Base-by-base conservation (phyloP, 2,329 filamentous ascomycete genomes). In the Emergomyces africanus region DNA sequence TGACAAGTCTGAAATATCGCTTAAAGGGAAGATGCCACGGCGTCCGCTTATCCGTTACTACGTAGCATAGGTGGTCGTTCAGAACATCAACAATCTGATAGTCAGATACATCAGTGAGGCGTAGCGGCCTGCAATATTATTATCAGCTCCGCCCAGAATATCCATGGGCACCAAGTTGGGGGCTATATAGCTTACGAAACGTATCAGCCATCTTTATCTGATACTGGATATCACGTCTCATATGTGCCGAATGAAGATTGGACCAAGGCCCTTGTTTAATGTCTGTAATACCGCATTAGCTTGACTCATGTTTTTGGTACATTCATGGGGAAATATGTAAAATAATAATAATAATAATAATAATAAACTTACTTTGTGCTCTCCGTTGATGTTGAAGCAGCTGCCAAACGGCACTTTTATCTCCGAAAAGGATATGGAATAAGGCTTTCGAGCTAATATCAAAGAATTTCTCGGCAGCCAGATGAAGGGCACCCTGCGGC, bases 351-450 rank as follows among this genome's bases (percentile, higher is more conserved):
- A n/a, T n/a, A n/a, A n/a, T n/a, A n/a, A n/a, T n/a, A n/a, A n/a
- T n/a, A n/a, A n/a, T n/a, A n/a, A n/a, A 63, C 72, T 63, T 70
- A 79, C 77, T 74, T 70, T 86, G 83, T 15, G 88, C 89, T 66
- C 85, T 82, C 57, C 88, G 82, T 70, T 95, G 90, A 69, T 89
- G 87, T 70, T 96, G 92, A 35, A 97, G 79, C 67, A 92, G 85
- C 66, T 94, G 90, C 74, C 96, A 99, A 44, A 97, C 86, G 39
- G 91, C 89, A 70, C 89, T 95, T 75, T 92, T 95, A 72, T 99
- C 94, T 42, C 94, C 94, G 72, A 97, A 99, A 57, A 99, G 81
- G 18, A 97, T 89, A 69, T 97, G 92, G 72, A 97, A 99, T 60
- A 96, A 84, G 0, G 89, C 90, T 72, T 99, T 97, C 53, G 94